Conservation (phyloP, 2,329 filamentous ascomycete species). For the Phialocephala sp. region DNA sequence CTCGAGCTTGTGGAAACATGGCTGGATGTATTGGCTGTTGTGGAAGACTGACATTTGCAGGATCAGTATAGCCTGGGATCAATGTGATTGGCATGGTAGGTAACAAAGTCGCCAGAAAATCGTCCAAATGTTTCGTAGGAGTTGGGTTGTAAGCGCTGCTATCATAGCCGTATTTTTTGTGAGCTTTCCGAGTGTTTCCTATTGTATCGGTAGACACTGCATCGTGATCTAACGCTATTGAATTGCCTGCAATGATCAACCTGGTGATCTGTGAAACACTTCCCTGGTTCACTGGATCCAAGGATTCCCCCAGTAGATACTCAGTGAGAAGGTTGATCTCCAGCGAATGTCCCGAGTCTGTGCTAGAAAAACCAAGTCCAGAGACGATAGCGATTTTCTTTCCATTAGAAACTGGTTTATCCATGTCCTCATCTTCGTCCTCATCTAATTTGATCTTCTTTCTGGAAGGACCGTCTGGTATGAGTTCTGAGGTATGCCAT, state of each 20-base stretch:
- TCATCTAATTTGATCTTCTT: constrained; percentile 51
- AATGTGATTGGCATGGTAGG: constrained; percentile 88
- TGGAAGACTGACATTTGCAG: constrained; percentile 86
- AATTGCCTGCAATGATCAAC: constrained; percentile 91
- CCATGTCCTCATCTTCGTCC: constrained; percentile 54
- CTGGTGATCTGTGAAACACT: constrained; percentile 74
- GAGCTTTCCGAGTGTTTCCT: constrained; percentile 45
- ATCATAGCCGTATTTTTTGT: constrained; percentile 95
- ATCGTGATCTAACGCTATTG: constrained; percentile 56
- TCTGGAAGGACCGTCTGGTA: constrained; percentile 44
- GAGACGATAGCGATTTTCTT: constrained; percentile 83
- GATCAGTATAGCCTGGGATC: constrained; percentile 82
- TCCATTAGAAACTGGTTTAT: constrained; percentile 45
- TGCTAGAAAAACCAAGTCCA: constrained; percentile 82
- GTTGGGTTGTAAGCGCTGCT: constrained; percentile 84
- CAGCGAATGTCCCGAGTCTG: constrained; percentile 72
- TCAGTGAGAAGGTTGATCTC: constrained; percentile 81
- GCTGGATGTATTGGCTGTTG: constrained; percentile 93
- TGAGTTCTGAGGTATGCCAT: constrained; percentile 70
- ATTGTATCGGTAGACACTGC: constrained; percentile 38
- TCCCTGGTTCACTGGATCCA: constrained; percentile 64
- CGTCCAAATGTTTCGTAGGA: constrained; percentile 83
- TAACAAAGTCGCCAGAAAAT: constrained; percentile 79
- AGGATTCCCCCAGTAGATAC: constrained; percentile 83
- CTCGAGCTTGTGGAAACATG: constrained; percentile 80